These are phyloP conservation scores for Sporothrix globosa DNA, from an alignment of 2,329 filamentous ascomycete species.

Conservation along the genomic window DNA sequence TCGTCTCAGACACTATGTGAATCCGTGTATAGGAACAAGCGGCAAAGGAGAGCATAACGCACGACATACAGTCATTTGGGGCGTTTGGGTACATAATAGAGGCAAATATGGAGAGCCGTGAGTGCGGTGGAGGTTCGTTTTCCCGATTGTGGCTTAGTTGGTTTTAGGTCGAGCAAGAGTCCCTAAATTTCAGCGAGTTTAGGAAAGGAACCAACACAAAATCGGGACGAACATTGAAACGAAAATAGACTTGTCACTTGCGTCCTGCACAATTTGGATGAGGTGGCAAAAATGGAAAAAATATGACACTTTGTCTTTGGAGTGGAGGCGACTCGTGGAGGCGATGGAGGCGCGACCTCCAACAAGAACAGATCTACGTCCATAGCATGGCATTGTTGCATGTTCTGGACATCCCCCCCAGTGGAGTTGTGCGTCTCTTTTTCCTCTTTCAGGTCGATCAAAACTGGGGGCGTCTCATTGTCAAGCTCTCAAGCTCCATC, in stretches of 20 bases:
- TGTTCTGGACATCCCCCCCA: no score
- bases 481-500: neutral
- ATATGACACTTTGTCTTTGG: neutral
- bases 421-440: neutral
- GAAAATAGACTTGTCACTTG: no score
- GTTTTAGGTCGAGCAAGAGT: neutral
- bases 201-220: neutral
- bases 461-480: neutral
- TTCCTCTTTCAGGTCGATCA: neutral
- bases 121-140: neutral
- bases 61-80: neutral
- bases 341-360: no score
- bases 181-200: neutral
- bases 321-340: neutral
- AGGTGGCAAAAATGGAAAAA: conserved; percentile 7
- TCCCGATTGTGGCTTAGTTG: neutral
- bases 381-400: no score
- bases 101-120: no score
- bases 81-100: no score
- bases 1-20: neutral
- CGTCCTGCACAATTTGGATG: neutral
- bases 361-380: no score
- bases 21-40: neutral
- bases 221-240: no score
- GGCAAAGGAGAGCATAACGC: neutral